Base-by-base conservation (phyloP, 1,284 basidiomycete genomes). In the Cutaneotrichosporon arboriforme region DNA sequence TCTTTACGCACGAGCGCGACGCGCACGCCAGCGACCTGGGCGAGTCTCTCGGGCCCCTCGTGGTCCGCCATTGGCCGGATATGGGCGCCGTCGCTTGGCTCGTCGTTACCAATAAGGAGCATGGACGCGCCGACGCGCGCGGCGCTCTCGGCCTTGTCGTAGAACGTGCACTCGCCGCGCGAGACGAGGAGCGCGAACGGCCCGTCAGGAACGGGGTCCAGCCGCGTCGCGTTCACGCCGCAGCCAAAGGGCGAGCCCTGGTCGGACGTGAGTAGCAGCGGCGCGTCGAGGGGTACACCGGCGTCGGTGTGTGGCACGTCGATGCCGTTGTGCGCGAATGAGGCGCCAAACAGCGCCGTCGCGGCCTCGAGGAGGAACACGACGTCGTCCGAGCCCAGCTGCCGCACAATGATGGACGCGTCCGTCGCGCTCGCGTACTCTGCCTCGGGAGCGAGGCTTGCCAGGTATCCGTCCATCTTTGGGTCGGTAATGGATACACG, bases 151-250 rank as follows among this genome's bases (percentile, higher is more conserved):
- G 90, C 77, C 75, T 93, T 94, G 64, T 88, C 81, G 17, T 88
- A 67, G 74, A 93, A 93, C 3, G 87, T 85, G 69, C 90, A 94
- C 13, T 79, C 80, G 15, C 90, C 90, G 43, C 89, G 61, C 17
- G 61, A 49, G 36, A 70, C 58, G 14, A 73, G 42, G 40, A 72
- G 52, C 35, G 64, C 62, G 45, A 57, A 65, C 39, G 40, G 41
- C 9, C 23, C 15, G 35, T 31, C 15, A 18, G 42, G 45, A 15
- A 4, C 8, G 44, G 35, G 18, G n/a, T 49, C 41, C 26, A 61
- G 38, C 38, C n/a, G n/a, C 35, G 46, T 34, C 10, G 38, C 18
- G 31, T 14, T 9, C 14, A 41, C 20, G 3, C 20, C 1, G 46
- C 66, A 65, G 2, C 57, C 69, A 17, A 51, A 36, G 7, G 26